Evolutionary conservation across 1,139 yeast species (phyloP).

Genomic region (Blastobotrys petasosporus): DNA sequence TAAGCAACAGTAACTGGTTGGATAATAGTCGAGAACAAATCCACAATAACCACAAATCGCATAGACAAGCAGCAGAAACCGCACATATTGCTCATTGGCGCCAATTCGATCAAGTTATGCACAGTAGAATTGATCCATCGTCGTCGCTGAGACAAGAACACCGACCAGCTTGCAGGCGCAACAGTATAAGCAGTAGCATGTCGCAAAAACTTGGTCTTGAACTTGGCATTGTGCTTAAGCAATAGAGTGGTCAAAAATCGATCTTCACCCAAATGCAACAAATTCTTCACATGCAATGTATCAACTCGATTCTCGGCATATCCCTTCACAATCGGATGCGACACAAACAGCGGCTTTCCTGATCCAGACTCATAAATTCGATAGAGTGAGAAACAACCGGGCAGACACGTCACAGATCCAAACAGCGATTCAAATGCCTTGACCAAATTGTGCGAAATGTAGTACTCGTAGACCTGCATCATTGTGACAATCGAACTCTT

Average conservation of each 20-base stretch:
- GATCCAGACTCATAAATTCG: constrained; percentile 34
- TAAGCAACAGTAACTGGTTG: constrained; percentile 41
- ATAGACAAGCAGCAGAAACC: constrained; percentile 42
- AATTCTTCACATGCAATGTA: constrained; percentile 38
- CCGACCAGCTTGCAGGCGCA: constrained; percentile 42
- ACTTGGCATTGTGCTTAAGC: constrained; percentile 36
- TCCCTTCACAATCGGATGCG: constrained; percentile 35
- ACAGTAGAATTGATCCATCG: constrained; percentile 44
- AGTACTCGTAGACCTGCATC: constrained; percentile 42
- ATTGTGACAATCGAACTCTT: constrained; percentile 37
- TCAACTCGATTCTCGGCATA: constrained; percentile 38
- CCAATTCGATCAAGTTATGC: constrained; percentile 38
- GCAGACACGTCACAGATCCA: constrained; percentile 41
- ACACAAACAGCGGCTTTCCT: constrained; percentile 37
- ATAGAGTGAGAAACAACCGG: constrained; percentile 40
- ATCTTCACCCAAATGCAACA: constrained; percentile 40
- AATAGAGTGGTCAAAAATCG: constrained; percentile 39
- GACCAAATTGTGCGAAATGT: constrained; percentile 39
- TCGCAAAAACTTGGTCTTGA: constrained; percentile 37
- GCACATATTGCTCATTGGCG: constrained; percentile 38
- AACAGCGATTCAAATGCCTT: constrained; percentile 40
- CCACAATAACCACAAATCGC: constrained; percentile 39
- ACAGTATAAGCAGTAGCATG: constrained; percentile 39
- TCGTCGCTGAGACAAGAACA: constrained; percentile 40
- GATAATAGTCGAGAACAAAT: constrained; percentile 36